A percentile compares a stretch with the other conserved stretches of the same genome.
These are phyloP conservation scores for Colletotrichum chrysophilum DNA, from an alignment of 2,329 filamentous ascomycete genomes.

Conservation along the genomic window DNA sequence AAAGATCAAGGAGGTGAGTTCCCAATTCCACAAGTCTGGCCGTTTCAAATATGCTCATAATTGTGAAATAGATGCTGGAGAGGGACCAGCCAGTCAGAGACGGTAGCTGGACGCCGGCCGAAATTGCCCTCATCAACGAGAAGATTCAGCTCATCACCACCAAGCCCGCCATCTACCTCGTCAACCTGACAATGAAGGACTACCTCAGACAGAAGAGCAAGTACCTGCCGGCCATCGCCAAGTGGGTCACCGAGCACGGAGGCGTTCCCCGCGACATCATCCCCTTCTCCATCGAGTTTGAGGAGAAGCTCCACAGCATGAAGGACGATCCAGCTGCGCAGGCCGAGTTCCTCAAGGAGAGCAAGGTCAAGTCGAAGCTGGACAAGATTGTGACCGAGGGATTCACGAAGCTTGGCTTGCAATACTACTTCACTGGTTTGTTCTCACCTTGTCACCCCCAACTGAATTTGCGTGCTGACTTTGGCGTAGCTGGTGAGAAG, in stretches of 20 bases:
- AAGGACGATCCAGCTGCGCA: conserved; percentile 39
- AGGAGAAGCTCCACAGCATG: conserved; percentile 45
- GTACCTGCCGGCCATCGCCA: conserved; percentile 47
- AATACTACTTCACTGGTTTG: conserved; percentile 49
- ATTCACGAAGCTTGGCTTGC: conserved; percentile 47
- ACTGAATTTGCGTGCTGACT: background rate
- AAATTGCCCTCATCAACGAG: conserved; percentile 50
- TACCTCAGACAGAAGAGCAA: conserved; percentile 52
- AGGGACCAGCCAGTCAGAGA: conserved; percentile 46
- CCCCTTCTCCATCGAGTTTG: conserved; percentile 50
- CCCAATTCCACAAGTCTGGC: background rate
- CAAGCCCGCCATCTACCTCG: conserved; percentile 49
- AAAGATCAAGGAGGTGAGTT: conserved; percentile 39
- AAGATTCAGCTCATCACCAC: conserved; percentile 51
- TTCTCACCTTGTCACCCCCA: background rate
- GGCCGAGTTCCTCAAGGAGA: conserved; percentile 41
- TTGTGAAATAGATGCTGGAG: conserved; percentile 37
- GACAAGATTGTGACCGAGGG: conserved; percentile 50
- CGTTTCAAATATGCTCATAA: conserved; percentile 1
- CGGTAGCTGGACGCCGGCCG: conserved; percentile 45
- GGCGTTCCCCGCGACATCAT: conserved; percentile 45
- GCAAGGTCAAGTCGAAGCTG: conserved; percentile 45
- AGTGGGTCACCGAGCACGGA: conserved; percentile 50
- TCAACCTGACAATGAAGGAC: conserved; percentile 52
- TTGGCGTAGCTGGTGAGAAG: conserved; percentile 43